phyloP scores from a whole-genome alignment of 139 green algal genomes.

The Edaphochlamys debaryana region DNA sequence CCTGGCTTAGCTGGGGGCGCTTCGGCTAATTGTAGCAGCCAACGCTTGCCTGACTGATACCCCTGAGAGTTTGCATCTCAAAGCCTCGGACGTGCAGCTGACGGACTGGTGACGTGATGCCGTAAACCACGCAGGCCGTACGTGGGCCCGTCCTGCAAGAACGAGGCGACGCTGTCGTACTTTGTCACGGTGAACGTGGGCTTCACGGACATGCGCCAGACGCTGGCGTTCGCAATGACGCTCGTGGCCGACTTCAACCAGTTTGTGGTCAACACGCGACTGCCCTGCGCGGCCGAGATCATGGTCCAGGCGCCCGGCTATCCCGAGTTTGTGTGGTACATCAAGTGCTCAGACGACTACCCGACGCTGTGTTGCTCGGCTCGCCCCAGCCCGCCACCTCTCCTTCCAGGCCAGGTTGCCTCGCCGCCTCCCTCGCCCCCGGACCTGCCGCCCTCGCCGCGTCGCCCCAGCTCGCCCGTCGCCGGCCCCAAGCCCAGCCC shows the following conservation, averaged over 20 bases:
- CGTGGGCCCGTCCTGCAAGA: background rate
- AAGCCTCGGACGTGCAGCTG: no score
- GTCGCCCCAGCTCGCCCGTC: no score
- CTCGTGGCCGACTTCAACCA: conserved; percentile 14
- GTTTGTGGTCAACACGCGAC: background rate
- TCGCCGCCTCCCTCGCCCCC: no score
- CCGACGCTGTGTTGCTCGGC: background rate
- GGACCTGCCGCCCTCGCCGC: background rate
- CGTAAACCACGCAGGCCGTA: conserved; percentile 28
- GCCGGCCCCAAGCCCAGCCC: no score
- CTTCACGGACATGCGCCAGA: conserved; percentile 18
- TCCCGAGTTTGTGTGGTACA: background rate
- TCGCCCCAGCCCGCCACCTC: background rate
- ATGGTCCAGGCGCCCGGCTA: background rate
- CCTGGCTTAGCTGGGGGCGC: no score
- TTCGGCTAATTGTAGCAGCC: no score
- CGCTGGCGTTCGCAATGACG: conserved; percentile 21
- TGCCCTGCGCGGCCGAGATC: conserved; percentile 2
- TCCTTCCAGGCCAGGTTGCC: background rate
- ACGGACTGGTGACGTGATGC: no score
- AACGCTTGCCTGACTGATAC: no score
- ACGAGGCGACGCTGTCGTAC: conserved; percentile 15
- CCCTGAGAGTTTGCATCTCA: no score
- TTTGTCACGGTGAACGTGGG: conserved; percentile 13
- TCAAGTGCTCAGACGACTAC: background rate